Evolutionary conservation across 495 filamentous ascomycete genomes (phyloP).

Genomic region (Podospora pseudocomata): DNA sequence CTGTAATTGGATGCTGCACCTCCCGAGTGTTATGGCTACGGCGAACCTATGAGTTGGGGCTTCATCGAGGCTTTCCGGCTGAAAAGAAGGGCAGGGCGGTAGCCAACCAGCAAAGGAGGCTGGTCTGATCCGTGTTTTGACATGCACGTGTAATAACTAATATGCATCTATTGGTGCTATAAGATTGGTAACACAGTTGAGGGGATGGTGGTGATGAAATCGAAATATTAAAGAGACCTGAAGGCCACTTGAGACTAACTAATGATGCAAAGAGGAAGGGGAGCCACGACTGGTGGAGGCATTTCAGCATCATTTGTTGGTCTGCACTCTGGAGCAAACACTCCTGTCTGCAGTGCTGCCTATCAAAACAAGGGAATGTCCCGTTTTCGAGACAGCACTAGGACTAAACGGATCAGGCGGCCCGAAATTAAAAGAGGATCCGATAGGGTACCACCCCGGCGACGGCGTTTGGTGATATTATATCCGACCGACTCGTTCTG

Average conservation of each 20-base stretch:
- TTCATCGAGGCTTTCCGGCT: not conserved
- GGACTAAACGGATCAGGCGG: not conserved
- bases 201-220: not conserved
- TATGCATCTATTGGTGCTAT: not conserved
- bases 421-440: not conserved
- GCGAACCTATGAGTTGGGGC: not conserved
- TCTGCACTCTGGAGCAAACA: not conserved
- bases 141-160: not conserved
- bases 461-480: not conserved
- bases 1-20: not conserved
- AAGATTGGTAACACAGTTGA: not conserved
- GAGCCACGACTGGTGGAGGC: too few species aligned
- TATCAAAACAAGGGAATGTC: not conserved
- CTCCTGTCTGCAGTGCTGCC: not conserved
- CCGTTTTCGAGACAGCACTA: not conserved
- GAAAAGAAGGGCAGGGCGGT: not conserved
- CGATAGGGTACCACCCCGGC: not conserved
- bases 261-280: too few species aligned
- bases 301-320: too few species aligned
- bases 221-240: not conserved
- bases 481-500: not conserved
- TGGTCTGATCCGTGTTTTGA: not conserved
- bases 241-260: too few species aligned
- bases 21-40: not conserved
- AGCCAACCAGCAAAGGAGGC: not conserved